A percentile compares a stretch with the other conserved stretches of the same genome.
Evolutionary conservation across 345 rosid species (phyloP).

Genomic region (Garcia nutans): DNA sequence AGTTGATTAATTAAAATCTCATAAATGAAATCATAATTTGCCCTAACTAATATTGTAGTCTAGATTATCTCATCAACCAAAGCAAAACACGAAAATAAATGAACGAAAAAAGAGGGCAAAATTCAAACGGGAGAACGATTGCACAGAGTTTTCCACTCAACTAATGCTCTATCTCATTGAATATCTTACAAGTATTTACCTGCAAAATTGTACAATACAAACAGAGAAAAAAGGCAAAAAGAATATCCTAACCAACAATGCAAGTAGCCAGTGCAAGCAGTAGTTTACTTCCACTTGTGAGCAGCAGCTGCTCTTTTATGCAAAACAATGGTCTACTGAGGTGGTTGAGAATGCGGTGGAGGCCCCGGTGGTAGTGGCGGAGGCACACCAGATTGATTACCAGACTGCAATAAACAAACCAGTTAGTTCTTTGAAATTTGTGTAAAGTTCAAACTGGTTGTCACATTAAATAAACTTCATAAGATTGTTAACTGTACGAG

Average conservation of each 20-base stretch:
- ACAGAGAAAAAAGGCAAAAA: neutral
- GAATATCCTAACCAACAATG: neutral
- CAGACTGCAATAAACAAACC: constrained; percentile 38
- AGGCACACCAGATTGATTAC: constrained; percentile 56
- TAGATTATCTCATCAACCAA: no score
- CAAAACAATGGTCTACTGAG: constrained; percentile 24
- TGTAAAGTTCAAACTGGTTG: no score
- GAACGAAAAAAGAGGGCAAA: no score
- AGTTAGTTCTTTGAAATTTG: neutral
- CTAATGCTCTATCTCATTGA: neutral
- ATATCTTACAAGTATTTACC: neutral
- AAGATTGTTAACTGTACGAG: no score
- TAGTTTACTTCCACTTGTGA: neutral
- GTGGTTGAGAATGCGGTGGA: constrained; percentile 52
- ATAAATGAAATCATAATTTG: no score
- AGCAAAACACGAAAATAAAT: no score
- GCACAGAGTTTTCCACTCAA: neutral
- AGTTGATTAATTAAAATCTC: no score
- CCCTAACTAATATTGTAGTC: no score
- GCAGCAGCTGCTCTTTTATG: neutral
- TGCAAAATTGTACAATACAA: neutral
- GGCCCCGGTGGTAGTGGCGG: constrained; percentile 57
- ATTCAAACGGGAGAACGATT: no score
- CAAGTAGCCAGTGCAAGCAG: neutral
- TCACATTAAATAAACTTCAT: no score